phyloP scores from a whole-genome alignment of 148 eudicot genomes.

The Chenopodium suecicum region DNA sequence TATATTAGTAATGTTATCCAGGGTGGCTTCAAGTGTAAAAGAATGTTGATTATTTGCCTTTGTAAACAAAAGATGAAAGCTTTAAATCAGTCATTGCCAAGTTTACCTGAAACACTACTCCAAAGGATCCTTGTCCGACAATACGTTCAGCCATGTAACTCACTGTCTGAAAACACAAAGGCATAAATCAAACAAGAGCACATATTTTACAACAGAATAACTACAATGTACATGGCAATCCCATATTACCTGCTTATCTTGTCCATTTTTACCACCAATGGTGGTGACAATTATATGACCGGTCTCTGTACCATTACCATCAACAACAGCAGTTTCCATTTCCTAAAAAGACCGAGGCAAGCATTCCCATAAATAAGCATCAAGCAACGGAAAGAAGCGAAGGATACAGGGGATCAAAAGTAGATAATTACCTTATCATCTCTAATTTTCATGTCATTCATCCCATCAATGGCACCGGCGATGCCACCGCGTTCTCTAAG shows the following conservation, averaged over 20 bases:
- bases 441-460: slow-evolving; percentile 70
- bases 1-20: background rate
- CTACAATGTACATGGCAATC: background rate
- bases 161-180: slow-evolving; percentile 48
- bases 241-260: slow-evolving; percentile 66
- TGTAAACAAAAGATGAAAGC: background rate
- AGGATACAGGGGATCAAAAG: background rate
- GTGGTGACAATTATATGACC: slow-evolving; percentile 91
- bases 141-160: slow-evolving; percentile 93
- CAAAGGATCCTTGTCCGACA: slow-evolving; percentile 89
- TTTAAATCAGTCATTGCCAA: background rate
- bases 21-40: background rate
- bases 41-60: background rate
- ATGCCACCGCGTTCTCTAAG: slow-evolving; percentile 46
- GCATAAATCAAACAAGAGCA: background rate
- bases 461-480: slow-evolving; percentile 57
- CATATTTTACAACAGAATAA: background rate
- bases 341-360: slow-evolving; percentile 39
- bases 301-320: slow-evolving; percentile 75
- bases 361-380: background rate
- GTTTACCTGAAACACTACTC: slow-evolving; percentile 81
- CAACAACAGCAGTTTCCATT: slow-evolving; percentile 65
- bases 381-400: background rate
- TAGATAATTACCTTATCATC: slow-evolving; percentile 56
- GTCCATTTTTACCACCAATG: slow-evolving; percentile 75